phyloP scores from a whole-genome alignment of 495 filamentous ascomycete species.

The Aspergillus ostianus region DNA sequence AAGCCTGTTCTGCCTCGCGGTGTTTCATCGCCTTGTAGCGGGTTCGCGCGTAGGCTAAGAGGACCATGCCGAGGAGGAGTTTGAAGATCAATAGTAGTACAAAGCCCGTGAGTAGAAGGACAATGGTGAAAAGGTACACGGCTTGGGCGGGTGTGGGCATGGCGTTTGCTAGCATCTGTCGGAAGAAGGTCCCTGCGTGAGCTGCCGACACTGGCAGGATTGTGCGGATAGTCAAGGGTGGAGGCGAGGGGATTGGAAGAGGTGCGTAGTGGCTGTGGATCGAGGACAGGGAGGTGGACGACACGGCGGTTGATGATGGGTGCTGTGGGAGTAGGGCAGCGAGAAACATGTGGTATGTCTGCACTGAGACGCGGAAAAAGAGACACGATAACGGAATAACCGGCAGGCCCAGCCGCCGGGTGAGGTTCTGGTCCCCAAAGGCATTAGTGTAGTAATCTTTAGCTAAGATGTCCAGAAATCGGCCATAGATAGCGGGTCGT shows the following conservation, averaged over 20 bases:
- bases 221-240: slow-evolving; percentile 38
- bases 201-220: slow-evolving; percentile 36
- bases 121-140: slow-evolving; percentile 58
- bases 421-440: slow-evolving; percentile 85
- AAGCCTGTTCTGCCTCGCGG: slow-evolving; percentile 53
- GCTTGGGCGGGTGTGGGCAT: slow-evolving; percentile 47
- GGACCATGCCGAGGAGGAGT: slow-evolving; percentile 76
- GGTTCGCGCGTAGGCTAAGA: slow-evolving; percentile 70
- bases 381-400: slow-evolving; percentile 91
- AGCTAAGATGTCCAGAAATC: slow-evolving; percentile 87
- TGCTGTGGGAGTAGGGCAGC: slow-evolving; percentile 77
- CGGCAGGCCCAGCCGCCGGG: slow-evolving; percentile 84
- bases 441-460: slow-evolving; percentile 99
- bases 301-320: slow-evolving; percentile 65
- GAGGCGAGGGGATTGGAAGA: slow-evolving; percentile 27
- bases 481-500: slow-evolving; percentile 80
- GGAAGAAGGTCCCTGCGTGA: slow-evolving; percentile 37
- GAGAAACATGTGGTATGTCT: slow-evolving; percentile 98
- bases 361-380: slow-evolving; percentile 89
- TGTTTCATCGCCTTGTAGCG: slow-evolving; percentile 79
- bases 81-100: slow-evolving; percentile 76
- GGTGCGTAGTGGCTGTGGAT: slow-evolving; percentile 52
- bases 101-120: slow-evolving; percentile 75
- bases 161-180: slow-evolving; percentile 40
- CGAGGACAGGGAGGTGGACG: slow-evolving; percentile 61